Percentiles rank a stretch among this genome's conserved stretches.
Evolutionary conservation across 805 yeast genomes (phyloP).

Genomic region (Wickerhamomyces pijperi): DNA sequence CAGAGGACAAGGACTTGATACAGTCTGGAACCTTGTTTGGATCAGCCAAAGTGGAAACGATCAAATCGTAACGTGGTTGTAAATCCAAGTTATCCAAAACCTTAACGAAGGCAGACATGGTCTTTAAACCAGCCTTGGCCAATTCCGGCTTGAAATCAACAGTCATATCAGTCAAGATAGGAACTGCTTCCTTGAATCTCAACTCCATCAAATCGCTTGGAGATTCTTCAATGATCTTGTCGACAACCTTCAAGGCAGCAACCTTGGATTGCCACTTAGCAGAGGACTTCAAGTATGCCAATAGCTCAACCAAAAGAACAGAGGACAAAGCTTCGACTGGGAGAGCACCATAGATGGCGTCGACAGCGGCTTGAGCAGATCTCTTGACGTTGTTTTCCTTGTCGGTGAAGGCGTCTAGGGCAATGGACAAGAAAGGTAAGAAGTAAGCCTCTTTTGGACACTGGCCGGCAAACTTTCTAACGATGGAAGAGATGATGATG

Average conservation of each 20-base stretch:
- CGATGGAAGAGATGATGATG: conserved; percentile 45
- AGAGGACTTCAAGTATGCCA: conserved; percentile 59
- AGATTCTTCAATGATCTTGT: conserved; percentile 63
- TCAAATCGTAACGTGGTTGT: conserved; percentile 71
- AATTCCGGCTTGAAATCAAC: conserved; percentile 96
- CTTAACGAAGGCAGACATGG: conserved; percentile 60
- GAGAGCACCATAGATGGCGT: conserved; percentile 55
- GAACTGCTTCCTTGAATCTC: conserved; percentile 69
- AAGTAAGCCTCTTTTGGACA: conserved; percentile 71
- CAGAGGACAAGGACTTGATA: conserved; percentile 80
- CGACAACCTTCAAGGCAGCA: conserved; percentile 66
- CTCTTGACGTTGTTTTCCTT: conserved; percentile 81
- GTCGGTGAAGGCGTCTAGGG: conserved; percentile 69
- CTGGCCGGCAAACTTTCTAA: conserved; percentile 51
- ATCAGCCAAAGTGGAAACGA: conserved; percentile 82
- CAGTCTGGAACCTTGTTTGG: conserved; percentile 84
- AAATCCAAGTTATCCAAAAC: conserved; percentile 89
- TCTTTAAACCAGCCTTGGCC: conserved; percentile 70
- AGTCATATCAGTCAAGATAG: conserved; percentile 77
- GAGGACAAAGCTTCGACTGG: conserved; percentile 73
- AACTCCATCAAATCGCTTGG: conserved; percentile 81
- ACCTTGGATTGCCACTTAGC: conserved; percentile 92
- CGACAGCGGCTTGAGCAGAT: conserved; percentile 74
- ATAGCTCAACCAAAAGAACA: conserved; percentile 49
- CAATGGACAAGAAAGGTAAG: conserved; percentile 46